Conservation (phyloP, 2,329 filamentous ascomycete genomes). For the Fusarium proliferatum region DNA sequence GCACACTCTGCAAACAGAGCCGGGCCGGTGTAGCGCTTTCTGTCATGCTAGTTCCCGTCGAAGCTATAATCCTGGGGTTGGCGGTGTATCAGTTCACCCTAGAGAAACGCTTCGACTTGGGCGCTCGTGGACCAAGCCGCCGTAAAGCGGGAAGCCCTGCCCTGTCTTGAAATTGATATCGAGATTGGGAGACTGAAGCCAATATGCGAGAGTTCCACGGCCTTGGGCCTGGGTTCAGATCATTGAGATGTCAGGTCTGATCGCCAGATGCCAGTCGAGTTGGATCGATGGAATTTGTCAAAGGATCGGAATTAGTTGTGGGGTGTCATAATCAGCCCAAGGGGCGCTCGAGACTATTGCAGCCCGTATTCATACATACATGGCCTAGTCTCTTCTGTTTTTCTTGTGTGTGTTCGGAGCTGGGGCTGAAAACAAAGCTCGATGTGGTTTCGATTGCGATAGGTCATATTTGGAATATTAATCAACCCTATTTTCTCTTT, state of each 20-base stretch:
- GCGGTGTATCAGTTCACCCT: conserved; percentile 59
- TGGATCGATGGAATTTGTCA: background rate
- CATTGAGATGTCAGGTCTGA: conserved; percentile 1
- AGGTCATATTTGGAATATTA: conserved; percentile 35
- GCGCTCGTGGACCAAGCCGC: conserved; percentile 43
- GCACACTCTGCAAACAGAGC: conserved; percentile 66
- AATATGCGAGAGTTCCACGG: conserved; percentile 4
- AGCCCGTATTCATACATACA: background rate
- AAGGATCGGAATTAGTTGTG: background rate
- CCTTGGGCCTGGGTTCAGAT: conserved; percentile 14
- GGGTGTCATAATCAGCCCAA: background rate
- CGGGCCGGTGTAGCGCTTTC: conserved; percentile 64
- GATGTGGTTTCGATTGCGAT: conserved; percentile 19
- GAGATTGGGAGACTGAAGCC: background rate
- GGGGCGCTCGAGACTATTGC: background rate
- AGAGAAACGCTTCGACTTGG: conserved; percentile 53
- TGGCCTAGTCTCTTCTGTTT: background rate
- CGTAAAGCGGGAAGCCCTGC: conserved; percentile 51
- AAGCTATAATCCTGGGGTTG: conserved; percentile 60
- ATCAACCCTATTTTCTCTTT: conserved; percentile 24
- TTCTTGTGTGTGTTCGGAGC: background rate
- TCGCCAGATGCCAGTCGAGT: background rate
- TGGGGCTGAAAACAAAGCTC: conserved; percentile 12
- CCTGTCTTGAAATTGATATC: conserved; percentile 32
- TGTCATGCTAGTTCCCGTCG: conserved; percentile 67